Base-by-base conservation (phyloP, 345 rosid genomes). In the Eutrema heterophyllum region DNA sequence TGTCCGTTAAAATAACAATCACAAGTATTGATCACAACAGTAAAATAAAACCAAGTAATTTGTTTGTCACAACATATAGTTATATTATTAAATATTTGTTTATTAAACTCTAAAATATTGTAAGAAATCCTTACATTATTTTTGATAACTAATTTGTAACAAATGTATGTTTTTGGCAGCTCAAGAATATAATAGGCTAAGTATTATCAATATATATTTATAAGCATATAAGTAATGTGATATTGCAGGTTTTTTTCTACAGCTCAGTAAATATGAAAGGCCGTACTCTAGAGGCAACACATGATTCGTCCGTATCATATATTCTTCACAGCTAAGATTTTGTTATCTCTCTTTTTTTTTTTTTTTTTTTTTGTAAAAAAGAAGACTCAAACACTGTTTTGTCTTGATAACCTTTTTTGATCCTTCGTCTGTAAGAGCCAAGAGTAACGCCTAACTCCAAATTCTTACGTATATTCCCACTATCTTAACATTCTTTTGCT, bases 281-380 rank as follows among this genome's bases (percentile, higher is more conserved):
- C 70, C 70, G 57, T 65, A 48, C 70, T 48, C 18, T 16, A 16
- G 11, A 64, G 9, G 33, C 16, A 65, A 51, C 18, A 35, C 46
- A 36, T 66, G 45, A 51, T 67, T 66, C 58, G 70, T 66, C 70
- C 36, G 46, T 30, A 50, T 66, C 35, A 66, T 36, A 65, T 35
- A 50, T 66, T 66, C 58, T 67, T 24, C 49, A 38, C 59, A 50
- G 36, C 71, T 51, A 50, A 66, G 36, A 24, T 51, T 38, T 35
- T 24, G 30, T 26, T 50, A 49, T 49, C 13, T 8, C 2, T 12
- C n/a, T n/a, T n/a, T n/a, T n/a, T n/a, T n/a, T n/a, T 27, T 27
- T 41, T 41, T 10, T 4, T 27, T 27, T 41, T 41, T 10, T 4
- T 11, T n/a, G 9, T 41, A 3, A 3, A 4, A 62, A 27, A 44